Percentiles rank a stretch among this genome's conserved stretches.
These are phyloP conservation scores for Phragmites australis DNA, from an alignment of 176 grass and related monocot genomes.

Conservation along the genomic window DNA sequence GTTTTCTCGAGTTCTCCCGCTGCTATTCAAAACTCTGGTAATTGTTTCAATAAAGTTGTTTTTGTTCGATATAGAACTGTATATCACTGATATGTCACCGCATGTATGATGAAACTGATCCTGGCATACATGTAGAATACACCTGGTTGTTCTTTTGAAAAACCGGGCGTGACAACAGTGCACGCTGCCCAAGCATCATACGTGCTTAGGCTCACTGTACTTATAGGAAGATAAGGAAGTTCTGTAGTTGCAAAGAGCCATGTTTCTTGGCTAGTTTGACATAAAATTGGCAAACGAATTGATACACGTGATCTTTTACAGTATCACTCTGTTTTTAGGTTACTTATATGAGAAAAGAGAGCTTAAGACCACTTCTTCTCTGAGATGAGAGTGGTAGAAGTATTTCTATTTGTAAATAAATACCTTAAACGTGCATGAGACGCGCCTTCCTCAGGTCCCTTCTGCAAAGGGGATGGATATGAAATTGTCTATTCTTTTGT, in stretches of 20 bases:
- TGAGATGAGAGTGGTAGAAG: background rate
- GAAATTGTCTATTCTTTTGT: no score
- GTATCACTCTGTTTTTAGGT: background rate
- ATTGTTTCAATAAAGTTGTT: no score
- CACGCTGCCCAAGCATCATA: background rate
- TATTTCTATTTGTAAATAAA: background rate
- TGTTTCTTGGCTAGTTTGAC: background rate
- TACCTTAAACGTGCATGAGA: background rate
- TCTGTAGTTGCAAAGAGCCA: background rate
- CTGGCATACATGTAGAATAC: no score
- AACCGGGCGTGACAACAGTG: no score
- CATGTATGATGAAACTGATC: no score
- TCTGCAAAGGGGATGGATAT: background rate
- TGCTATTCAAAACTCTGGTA: no score
- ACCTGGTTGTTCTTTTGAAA: no score
- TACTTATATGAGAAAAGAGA: background rate
- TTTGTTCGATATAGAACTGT: no score
- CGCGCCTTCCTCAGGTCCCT: background rate
- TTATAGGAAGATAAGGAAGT: background rate
- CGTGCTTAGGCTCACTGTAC: background rate
- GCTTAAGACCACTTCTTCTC: conserved; percentile 2
- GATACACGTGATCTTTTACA: background rate
- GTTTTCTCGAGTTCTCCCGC: no score
- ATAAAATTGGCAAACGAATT: background rate
- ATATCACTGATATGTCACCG: no score